Percentiles rank a stretch among this genome's conserved stretches.
These are phyloP conservation scores for Ogataea angusta DNA, from an alignment of 805 yeast genomes.

Conservation along the genomic window DNA sequence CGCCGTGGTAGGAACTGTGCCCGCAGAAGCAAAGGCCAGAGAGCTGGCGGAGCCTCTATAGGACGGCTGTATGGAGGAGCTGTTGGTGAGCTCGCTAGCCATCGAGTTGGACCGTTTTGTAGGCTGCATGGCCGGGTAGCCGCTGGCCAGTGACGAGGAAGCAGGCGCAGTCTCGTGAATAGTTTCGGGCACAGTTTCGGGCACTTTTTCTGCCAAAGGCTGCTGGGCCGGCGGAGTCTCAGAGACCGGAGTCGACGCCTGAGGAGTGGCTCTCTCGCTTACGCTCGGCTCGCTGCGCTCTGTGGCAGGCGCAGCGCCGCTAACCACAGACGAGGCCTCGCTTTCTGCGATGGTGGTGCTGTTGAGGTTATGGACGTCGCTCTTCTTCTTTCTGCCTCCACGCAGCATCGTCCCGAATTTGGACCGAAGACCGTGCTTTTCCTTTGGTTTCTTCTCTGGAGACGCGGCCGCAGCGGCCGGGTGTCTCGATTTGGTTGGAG, in stretches of 20 bases:
- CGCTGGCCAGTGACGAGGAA: constrained; percentile 6
- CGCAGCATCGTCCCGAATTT: constrained; percentile 70
- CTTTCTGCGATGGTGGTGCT: constrained; percentile 31
- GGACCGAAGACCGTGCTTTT: constrained; percentile 50
- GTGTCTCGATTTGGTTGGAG: constrained; percentile 16
- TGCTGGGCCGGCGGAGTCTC: constrained; percentile 2
- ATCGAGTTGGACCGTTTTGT: constrained; percentile 29
- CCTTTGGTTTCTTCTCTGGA: constrained; percentile 21
- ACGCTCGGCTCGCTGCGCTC: constrained; percentile 1
- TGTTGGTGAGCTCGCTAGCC: constrained; percentile 16
- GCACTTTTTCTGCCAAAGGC: background rate
- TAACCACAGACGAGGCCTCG: constrained; percentile 29
- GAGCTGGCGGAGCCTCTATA: constrained; percentile 15
- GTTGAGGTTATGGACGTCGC: constrained; percentile 9
- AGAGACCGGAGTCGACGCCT: background rate
- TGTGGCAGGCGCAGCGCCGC: constrained; percentile 6
- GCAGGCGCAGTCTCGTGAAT: constrained; percentile 4
- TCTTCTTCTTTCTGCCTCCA: constrained; percentile 48
- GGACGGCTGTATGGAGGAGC: constrained; percentile 25
- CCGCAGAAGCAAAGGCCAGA: constrained; percentile 6
- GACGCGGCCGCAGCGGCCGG: constrained; percentile 15
- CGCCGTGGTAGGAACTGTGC: constrained; percentile 19
- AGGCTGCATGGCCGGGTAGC: constrained; percentile 32
- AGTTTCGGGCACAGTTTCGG: constrained; percentile 1
- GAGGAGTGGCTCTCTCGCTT: background rate